phyloP scores from a whole-genome alignment of 192 early-diverging fungal genomes.

The Coemansia sp. region DNA sequence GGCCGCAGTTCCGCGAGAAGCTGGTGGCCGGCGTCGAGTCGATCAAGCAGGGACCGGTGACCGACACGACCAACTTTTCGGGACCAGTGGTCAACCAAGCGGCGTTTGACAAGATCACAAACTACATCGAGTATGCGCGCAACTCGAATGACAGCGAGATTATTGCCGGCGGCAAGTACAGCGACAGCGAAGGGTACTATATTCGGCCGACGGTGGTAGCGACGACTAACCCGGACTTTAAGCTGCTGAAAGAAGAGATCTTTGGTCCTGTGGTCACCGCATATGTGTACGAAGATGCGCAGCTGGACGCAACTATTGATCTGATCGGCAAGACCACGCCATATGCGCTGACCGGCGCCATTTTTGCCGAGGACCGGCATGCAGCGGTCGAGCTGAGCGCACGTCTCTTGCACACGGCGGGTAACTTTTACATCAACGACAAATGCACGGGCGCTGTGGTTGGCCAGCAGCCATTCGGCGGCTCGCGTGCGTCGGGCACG shows the following conservation, averaged over 20 bases:
- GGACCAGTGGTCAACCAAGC: conserved; percentile 90
- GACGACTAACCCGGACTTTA: conserved; percentile 76
- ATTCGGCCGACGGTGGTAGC: conserved; percentile 88
- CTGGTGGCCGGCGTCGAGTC: conserved; percentile 66
- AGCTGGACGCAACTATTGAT: conserved; percentile 74
- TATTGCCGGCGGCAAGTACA: conserved; percentile 86
- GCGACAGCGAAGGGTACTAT: conserved; percentile 84
- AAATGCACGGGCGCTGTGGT: conserved; percentile 98
- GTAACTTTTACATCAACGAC: conserved; percentile 99
- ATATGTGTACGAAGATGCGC: conserved; percentile 80
- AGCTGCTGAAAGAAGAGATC: conserved; percentile 92
- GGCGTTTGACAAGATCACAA: conserved; percentile 90
- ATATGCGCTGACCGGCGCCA: conserved; percentile 87
- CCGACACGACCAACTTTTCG: conserved; percentile 83
- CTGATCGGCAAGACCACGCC: conserved; percentile 72
- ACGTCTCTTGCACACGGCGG: conserved; percentile 81
- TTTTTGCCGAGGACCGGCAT: conserved; percentile 87
- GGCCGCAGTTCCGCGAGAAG: conserved; percentile 67
- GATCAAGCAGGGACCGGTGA: conserved; percentile 82
- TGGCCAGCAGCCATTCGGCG: conserved; percentile 98
- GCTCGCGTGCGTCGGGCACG: conserved; percentile 89
- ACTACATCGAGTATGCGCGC: conserved; percentile 81
- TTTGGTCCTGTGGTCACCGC: conserved; percentile 96
- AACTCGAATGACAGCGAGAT: conserved; percentile 71
- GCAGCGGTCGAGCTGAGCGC: conserved; percentile 72